Base-by-base conservation (phyloP, 2,329 filamentous ascomycete genomes). In the Onygenales sp. region DNA sequence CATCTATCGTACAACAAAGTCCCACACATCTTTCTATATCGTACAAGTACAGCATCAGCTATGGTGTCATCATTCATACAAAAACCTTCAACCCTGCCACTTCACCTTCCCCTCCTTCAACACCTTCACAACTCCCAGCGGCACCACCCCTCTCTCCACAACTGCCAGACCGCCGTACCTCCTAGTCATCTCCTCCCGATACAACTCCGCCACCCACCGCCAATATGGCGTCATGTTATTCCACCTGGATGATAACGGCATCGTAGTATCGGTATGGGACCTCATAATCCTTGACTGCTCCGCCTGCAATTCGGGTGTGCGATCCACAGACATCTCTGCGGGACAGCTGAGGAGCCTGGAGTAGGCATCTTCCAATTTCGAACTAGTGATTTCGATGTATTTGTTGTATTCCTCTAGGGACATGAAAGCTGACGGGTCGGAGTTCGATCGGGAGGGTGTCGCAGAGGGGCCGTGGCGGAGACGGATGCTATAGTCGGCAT, bases 121-220 rank as follows among this genome's bases (percentile, higher is more conserved):
- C 2, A 72, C 68, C 59, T 71, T 69, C 13, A 74, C 63, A 8
- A 74, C 70, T 9, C 72, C 72, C 44, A 74, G 53, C 2, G 72
- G 71, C 60, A 74, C 67, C 37, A 68, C 69, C 49, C 67, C 67
- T 10, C 65, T 58, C 51, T 71, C 69, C 9, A 73, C 71, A 10
- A 70, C 68, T 4, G 67, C 66, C 49, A 74, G 44, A 52, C 66
- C 62, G 14, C 71, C 71, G 58, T 71, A 74, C 21, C 62, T 67
- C 32, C 62, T 59, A 32, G 72, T 62, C 65, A 74, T 72, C 45
- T 70, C 71, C 8, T 57, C 58, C 40, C 68, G 63, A 50, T 74
- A 74, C 44, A 73, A 52, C 54, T 71, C 69, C 6, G 67, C 67
- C 3, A 69, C 63, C 70, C 71, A 73, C 51, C 63, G 64, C 70